Evolutionary conservation across 768 basidiomycete genomes (phyloP).

Genomic region (Podaxis mareebaensis): DNA sequence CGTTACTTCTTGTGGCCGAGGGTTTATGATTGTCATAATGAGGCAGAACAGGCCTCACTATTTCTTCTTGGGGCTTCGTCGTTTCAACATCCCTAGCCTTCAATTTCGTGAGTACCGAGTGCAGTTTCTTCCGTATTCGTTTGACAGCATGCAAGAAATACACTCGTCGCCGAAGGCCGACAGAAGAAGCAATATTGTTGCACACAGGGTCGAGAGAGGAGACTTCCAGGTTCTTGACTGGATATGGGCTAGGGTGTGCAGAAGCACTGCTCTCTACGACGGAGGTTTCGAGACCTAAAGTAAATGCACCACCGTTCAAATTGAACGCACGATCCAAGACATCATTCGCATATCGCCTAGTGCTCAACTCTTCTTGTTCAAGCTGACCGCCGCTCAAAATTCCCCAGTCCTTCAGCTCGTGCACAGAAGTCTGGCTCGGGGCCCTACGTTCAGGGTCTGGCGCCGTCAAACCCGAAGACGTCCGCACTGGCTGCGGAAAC

Average conservation of each 20-base stretch:
- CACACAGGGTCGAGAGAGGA: neutral
- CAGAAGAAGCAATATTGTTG: neutral
- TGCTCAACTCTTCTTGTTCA: slow-evolving; percentile 5
- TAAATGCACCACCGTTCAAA: neutral
- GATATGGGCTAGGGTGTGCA: neutral
- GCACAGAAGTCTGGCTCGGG: neutral
- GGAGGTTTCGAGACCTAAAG: neutral
- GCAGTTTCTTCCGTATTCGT: neutral
- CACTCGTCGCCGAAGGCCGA: neutral
- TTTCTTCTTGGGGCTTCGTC: neutral
- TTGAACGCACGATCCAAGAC: slow-evolving; percentile 10
- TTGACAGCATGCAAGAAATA: neutral
- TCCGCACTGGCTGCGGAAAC: slow-evolving; percentile 14
- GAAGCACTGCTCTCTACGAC: neutral
- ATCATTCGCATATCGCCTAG: slow-evolving; percentile 6
- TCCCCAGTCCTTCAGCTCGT: slow-evolving; percentile 5
- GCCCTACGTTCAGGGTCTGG: slow-evolving; percentile 5
- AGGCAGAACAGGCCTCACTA: neutral
- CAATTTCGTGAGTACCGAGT: neutral
- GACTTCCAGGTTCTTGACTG: neutral
- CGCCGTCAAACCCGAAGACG: slow-evolving; percentile 17
- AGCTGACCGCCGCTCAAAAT: neutral
- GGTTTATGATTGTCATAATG: neutral
- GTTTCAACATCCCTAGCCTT: neutral
- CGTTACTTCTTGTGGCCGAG: neutral